Evolutionary conservation across 2,329 filamentous ascomycete genomes (phyloP).

Genomic region (Verticillium nonalfalfae): DNA sequence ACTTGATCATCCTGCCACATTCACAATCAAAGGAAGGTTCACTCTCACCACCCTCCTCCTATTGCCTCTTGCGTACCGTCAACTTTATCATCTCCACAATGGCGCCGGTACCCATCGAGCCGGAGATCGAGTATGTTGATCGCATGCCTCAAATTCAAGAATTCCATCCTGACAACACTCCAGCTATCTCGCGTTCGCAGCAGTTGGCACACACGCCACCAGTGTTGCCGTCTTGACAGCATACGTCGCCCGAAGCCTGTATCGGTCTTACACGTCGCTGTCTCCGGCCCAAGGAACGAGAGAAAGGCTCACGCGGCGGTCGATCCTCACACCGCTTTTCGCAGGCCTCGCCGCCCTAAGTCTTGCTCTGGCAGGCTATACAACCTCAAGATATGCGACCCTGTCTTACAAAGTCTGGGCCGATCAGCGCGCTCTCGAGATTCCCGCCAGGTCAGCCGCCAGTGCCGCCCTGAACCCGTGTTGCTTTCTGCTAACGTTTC

Average conservation of each 20-base stretch:
- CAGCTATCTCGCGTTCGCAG: conserved; percentile 9
- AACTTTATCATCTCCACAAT: conserved; percentile 7
- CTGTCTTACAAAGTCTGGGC: conserved; percentile 46
- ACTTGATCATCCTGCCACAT: background rate
- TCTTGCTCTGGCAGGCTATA: conserved; percentile 33
- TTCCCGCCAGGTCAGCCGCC: conserved; percentile 26
- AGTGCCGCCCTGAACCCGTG: background rate
- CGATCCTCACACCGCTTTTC: conserved; percentile 27
- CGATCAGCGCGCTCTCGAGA: conserved; percentile 26
- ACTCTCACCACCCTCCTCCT: background rate
- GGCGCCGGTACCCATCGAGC: conserved; percentile 17
- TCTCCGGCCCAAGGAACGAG: conserved; percentile 28
- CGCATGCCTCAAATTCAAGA: background rate
- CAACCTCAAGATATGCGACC: conserved; percentile 33
- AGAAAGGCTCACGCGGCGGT: conserved; percentile 19
- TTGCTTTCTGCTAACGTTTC: background rate
- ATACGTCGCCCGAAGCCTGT: conserved; percentile 15
- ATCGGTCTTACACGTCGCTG: conserved; percentile 17
- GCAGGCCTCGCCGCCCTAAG: conserved; percentile 36
- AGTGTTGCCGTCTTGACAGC: conserved; percentile 11
- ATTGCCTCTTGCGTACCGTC: background rate
- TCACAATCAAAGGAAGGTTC: background rate
- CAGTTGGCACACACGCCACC: conserved; percentile 13
- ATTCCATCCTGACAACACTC: conserved; percentile 8
- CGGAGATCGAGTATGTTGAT: conserved; percentile 13